Base-by-base conservation (phyloP, 1,139 yeast species). In the Diutina ranongensis region DNA sequence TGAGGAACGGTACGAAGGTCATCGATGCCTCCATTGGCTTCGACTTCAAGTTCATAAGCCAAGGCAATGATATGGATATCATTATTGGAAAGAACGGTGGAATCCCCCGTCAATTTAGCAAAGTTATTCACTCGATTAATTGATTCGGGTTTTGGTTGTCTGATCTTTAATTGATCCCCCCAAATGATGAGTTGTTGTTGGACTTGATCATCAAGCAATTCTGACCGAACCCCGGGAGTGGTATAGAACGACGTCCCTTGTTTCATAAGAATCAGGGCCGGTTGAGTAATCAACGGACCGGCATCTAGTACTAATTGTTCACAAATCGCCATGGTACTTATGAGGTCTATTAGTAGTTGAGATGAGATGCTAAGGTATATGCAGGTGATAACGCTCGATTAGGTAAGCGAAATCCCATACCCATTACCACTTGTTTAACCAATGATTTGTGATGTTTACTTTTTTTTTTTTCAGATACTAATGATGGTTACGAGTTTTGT, bases 11-110 rank as follows among this genome's bases (percentile, higher is more conserved):
- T 31, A 12, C 34, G 34, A 9, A 31, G 15, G 34, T 5, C 13
- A 31, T 76, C 80, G 28, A 13, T 28, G 3, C 32, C 32, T 15
- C 94, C 94, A 28, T 72, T 67, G 54, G 82, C 81, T 58, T 86
- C 92, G 44, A 72, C 70, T 53, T 89, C 96, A 46, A 94, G 63
- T 59, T 92, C 97, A 59, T 88, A 87, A 1, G 96, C 80, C 54
- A 92, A 70, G 0, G 99, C 98, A 50, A 94, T 74, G 48, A 94
- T 81, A 57, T 88, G 96, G 44, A 94, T 68, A 81, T 92, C 99
- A 52, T 94, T 89, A 13, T 80, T 76, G 51, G 96, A 86, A 50
- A 94, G 71, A 3, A 92, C 97, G 2, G 85, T 69, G 53, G 72
- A 83, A 65, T 94, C 99, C 58, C 99, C 98, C 1, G 98, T 89